phyloP scores from a whole-genome alignment of 192 early-diverging fungal species.

The Chytriomyces confervae region DNA sequence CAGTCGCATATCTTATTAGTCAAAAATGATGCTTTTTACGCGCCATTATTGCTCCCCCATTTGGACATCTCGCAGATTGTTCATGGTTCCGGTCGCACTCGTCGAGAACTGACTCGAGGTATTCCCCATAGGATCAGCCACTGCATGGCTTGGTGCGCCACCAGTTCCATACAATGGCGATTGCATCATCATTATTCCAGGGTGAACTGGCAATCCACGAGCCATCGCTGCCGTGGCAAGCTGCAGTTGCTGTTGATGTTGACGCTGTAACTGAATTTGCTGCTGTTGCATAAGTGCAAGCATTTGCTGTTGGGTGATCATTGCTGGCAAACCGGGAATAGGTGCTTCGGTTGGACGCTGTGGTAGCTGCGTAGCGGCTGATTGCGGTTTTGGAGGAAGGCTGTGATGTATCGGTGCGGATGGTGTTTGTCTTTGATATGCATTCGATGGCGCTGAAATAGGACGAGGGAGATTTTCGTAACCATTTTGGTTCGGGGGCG shows the following conservation, averaged over 20 bases:
- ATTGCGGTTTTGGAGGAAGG: constrained; percentile 7
- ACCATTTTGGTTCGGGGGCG: not conserved
- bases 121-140: too few relatives aligned
- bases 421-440: not conserved
- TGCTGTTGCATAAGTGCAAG: constrained; percentile 37
- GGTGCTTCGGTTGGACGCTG: not conserved
- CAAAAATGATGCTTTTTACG: too few relatives aligned
- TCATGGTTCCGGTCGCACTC: too few relatives aligned
- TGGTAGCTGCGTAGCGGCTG: not conserved
- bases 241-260: constrained; percentile 33
- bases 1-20: too few relatives aligned
- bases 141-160: not conserved
- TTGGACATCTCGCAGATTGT: too few relatives aligned
- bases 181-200: not conserved
- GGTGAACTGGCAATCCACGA: not conserved
- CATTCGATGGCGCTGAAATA: not conserved
- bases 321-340: not conserved
- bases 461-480: not conserved
- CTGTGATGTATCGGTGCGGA: constrained; percentile 1
- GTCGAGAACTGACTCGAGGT: too few relatives aligned
- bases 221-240: constrained; percentile 18
- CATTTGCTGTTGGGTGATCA: not conserved
- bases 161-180: not conserved
- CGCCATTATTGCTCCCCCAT: too few relatives aligned
- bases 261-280: constrained; percentile 35